Evolutionary conservation across 2,329 filamentous ascomycete species (phyloP).

Genomic region (Fusarium floridanum): DNA sequence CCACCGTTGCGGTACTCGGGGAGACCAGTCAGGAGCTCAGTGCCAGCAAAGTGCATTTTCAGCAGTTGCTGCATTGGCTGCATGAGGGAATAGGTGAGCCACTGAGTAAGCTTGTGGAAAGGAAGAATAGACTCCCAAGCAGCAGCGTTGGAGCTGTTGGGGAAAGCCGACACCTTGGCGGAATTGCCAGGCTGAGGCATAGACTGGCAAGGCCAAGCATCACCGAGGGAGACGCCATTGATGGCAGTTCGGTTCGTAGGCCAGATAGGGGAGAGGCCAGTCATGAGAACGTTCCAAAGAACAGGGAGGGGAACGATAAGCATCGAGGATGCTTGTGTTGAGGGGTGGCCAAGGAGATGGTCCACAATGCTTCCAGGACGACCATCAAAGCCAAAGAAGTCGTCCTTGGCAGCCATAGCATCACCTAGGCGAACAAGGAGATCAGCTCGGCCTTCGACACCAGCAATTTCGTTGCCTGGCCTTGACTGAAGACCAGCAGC

Average conservation of each 20-base stretch:
- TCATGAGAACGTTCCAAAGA: conserved; percentile 91
- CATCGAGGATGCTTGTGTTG: conserved; percentile 88
- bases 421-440: conserved; percentile 81
- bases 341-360: conserved; percentile 91
- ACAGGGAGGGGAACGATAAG: conserved; percentile 89
- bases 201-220: conserved; percentile 90
- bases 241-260: conserved; percentile 87
- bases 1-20: conserved; percentile 95
- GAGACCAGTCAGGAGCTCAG: conserved; percentile 85
- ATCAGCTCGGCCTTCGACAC: conserved; percentile 85
- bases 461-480: conserved; percentile 83
- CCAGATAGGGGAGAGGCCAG: conserved; percentile 89
- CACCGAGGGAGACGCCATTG: conserved; percentile 87
- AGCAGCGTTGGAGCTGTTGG: conserved; percentile 43
- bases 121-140: conserved; percentile 84
- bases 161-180: conserved; percentile 44
- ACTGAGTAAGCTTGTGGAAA: conserved; percentile 95
- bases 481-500: conserved; percentile 87
- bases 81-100: conserved; percentile 95
- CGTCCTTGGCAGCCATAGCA: conserved; percentile 79
- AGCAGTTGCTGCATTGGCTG: conserved; percentile 88
- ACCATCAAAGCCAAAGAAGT: conserved; percentile 86
- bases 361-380: conserved; percentile 96
- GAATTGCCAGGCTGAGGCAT: conserved; percentile 75
- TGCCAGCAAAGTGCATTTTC: conserved; percentile 83